These are phyloP conservation scores for Beauveria australis DNA, from an alignment of 2,329 filamentous ascomycete genomes.

Conservation along the genomic window DNA sequence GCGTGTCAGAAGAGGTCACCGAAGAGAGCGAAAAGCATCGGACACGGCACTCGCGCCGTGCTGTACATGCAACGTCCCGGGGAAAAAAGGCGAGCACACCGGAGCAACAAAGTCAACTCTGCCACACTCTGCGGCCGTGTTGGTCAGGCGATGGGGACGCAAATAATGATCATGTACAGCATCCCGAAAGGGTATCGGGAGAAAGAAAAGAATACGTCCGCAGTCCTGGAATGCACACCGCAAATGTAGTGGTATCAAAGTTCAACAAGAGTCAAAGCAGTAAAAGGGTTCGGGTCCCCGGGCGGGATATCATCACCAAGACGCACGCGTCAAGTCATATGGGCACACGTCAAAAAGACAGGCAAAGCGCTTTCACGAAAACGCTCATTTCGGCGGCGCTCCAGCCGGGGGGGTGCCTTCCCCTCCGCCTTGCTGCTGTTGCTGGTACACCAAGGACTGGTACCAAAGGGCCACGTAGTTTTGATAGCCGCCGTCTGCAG, in stretches of 20 bases:
- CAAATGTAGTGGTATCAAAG: constrained; percentile 1
- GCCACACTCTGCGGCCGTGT: background rate
- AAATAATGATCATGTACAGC: background rate
- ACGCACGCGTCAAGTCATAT: background rate
- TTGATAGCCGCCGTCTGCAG: constrained; percentile 67
- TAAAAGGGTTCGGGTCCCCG: background rate
- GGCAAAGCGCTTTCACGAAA: constrained; percentile 21
- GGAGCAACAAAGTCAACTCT: background rate
- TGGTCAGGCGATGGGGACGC: background rate
- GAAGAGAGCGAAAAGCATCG: background rate
- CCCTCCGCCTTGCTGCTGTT: constrained; percentile 31
- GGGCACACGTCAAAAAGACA: background rate
- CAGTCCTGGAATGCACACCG: background rate
- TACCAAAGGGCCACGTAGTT: constrained; percentile 77
- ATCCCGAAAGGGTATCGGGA: background rate
- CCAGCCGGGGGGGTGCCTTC: constrained; percentile 21
- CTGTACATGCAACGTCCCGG: background rate
- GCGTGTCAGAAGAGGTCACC: background rate
- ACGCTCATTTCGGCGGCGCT: constrained; percentile 22
- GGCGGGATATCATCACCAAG: background rate
- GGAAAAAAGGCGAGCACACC: background rate
- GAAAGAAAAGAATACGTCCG: background rate
- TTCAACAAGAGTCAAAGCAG: background rate
- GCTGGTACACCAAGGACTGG: constrained; percentile 50
- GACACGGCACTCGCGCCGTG: background rate